Base-by-base conservation (phyloP, 257 asterid species). In the Solanum pinnatisectum region DNA sequence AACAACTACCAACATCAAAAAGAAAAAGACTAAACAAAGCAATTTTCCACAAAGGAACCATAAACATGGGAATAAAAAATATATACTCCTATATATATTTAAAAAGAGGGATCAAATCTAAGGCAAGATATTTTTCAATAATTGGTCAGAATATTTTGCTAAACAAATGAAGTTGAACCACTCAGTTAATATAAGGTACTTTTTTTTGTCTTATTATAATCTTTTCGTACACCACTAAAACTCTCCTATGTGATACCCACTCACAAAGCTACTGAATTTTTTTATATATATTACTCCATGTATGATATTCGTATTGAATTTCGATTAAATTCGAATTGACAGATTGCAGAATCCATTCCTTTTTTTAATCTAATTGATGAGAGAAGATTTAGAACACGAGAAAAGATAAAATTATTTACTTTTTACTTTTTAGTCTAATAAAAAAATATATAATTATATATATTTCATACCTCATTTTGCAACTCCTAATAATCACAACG, bases 131-230 rank as follows among this genome's bases (percentile, higher is more conserved):
- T 78, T 42, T 44, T 79, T 16, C 85, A 79, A 79, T 32, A 79
- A 79, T 10, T 79, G 5, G 67, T 16, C 16, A 79, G 67, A 79
- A 79, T 44, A 25, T 79, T 79, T 44, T 81, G 40, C 46, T 81
- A 81, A 81, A 81, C 67, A 81, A 81, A 81, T 81, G 84, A 81
- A 81, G 67, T 44, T 81, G 85, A 81, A 44, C 68, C 85, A 81
- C 85, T 81, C 68, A 81, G 27, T 46, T 36, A 73, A 22, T 72
- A 72, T 36, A 73, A 20, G 30, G 82, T 73, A 73, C 79, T 71
- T 71, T 71, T 71, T 63, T 71, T 63, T n/a, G 32, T 40, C 12
- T 60, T 77, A 60, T 78, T n/a, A 78, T 77, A 78, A 42, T 78
- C 37, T 37, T 78, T 78, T 68, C 9, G 33, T n/a, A 65, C 3